These are phyloP conservation scores for Citrus hindsii DNA, from an alignment of 345 rosid species.

Conservation along the genomic window DNA sequence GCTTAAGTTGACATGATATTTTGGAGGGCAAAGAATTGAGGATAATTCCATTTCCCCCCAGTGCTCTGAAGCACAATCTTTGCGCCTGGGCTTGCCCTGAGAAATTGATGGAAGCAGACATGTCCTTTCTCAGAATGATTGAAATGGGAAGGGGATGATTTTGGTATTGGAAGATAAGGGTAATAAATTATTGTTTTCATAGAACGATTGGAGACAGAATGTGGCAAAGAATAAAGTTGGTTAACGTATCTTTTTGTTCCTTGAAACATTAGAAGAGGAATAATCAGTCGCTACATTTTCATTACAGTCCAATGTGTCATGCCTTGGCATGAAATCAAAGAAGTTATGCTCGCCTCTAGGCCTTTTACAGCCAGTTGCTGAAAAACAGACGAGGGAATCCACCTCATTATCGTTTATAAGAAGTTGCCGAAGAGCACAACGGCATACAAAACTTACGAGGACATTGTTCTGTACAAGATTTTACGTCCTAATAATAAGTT, in stretches of 20 bases:
- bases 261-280: constrained; percentile 10
- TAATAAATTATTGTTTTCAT: not conserved
- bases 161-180: not conserved
- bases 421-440: constrained; percentile 55
- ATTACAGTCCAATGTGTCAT: not conserved
- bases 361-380: not conserved
- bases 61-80: constrained; percentile 6
- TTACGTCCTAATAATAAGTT: too few relatives aligned
- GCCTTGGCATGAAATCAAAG: constrained; percentile 23
- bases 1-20: constrained; percentile 7
- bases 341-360: constrained; percentile 1
- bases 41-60: not conserved
- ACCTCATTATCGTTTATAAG: not conserved
- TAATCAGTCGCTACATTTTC: not conserved
- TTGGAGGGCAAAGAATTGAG: constrained; percentile 6
- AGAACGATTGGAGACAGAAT: not conserved
- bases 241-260: not conserved
- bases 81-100: constrained; percentile 20
- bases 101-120: constrained; percentile 30
- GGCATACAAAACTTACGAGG: too few relatives aligned
- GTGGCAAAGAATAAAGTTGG: constrained; percentile 33
- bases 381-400: not conserved
- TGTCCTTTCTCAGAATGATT: not conserved
- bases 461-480: too few relatives aligned
- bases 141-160: constrained; percentile 3